A percentile compares a stretch with the other conserved stretches of the same genome.
These are phyloP conservation scores for Anacardium occidentale DNA, from an alignment of 345 rosid genomes.

Conservation along the genomic window DNA sequence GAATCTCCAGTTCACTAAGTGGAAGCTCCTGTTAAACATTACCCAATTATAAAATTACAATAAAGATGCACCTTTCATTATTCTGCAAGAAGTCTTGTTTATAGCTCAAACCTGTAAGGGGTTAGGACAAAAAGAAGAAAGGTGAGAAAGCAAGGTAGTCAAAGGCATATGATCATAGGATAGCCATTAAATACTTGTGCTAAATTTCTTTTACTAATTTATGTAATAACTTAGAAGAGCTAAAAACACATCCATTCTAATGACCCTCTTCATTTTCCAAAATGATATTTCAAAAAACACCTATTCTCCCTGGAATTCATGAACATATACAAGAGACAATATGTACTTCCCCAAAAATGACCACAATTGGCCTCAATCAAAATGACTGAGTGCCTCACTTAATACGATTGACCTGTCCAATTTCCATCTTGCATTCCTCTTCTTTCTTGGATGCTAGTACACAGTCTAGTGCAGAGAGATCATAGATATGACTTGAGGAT, in stretches of 20 bases:
- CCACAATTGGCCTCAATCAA: conserved; percentile 23
- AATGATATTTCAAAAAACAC: conserved; percentile 26
- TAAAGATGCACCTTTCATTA: background rate
- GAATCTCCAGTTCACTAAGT: background rate
- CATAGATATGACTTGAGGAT: background rate
- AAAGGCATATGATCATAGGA: conserved; percentile 13
- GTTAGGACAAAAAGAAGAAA: background rate
- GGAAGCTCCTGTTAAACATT: conserved; percentile 18
- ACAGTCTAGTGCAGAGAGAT: conserved; percentile 20
- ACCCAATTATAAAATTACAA: background rate
- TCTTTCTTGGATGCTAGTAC: conserved; percentile 24
- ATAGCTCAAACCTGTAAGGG: conserved; percentile 19
- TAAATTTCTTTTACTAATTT: conserved; percentile 31
- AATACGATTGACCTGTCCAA: conserved; percentile 23
- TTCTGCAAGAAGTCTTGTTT: conserved; percentile 8
- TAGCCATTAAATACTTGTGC: conserved; percentile 21
- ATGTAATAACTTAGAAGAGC: conserved; percentile 22
- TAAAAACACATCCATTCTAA: conserved; percentile 28
- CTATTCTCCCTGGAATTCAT: conserved; percentile 40
- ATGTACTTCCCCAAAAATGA: conserved; percentile 42
- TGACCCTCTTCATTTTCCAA: conserved; percentile 23
- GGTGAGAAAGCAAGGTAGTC: background rate
- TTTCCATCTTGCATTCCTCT: conserved; percentile 25
- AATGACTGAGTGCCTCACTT: conserved; percentile 23
- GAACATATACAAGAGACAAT: conserved; percentile 40